phyloP scores from a whole-genome alignment of 495 filamentous ascomycete genomes.

The Aspergillus ellipticus region DNA sequence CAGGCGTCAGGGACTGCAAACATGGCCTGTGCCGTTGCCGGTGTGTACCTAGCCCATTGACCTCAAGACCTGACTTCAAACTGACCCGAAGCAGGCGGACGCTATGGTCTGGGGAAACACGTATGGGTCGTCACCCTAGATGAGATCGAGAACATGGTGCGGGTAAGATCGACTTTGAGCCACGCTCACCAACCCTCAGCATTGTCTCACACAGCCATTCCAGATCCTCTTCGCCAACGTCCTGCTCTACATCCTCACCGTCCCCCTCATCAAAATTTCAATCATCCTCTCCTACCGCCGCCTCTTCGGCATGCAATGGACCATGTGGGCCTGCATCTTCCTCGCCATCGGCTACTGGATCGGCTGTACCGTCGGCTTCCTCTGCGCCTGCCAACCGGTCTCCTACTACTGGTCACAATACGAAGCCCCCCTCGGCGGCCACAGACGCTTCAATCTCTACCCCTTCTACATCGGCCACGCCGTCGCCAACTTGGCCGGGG shows the following conservation, averaged over 20 bases:
- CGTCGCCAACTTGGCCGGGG: conserved; percentile 25
- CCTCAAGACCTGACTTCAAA: background rate
- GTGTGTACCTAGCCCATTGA: background rate
- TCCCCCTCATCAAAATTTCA: conserved; percentile 15
- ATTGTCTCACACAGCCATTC: no score
- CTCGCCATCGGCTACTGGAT: conserved; percentile 10
- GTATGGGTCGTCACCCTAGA: background rate
- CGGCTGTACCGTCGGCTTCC: conserved; percentile 7
- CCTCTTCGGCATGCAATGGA: conserved; percentile 14
- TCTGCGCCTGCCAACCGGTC: conserved; percentile 8
- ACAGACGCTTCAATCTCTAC: conserved; percentile 7
- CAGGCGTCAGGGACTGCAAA: background rate
- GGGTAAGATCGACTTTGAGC: background rate
- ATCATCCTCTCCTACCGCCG: conserved; percentile 18
- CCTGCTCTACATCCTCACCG: conserved; percentile 10
- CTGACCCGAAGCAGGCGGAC: background rate
- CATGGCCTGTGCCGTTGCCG: background rate
- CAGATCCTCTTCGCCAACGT: conserved; percentile 14
- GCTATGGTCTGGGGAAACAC: background rate
- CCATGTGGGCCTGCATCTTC: conserved; percentile 7
- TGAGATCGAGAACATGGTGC: conserved; percentile 11
- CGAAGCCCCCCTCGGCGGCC: background rate
- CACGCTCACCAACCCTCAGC: background rate
- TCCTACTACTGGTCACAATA: conserved; percentile 15
- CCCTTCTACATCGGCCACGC: conserved; percentile 15